Evolutionary conservation across 75 land plant genomes (phyloP), one percentile per base, ranked within the genome.

Genomic region (Pinus taeda): DNA sequence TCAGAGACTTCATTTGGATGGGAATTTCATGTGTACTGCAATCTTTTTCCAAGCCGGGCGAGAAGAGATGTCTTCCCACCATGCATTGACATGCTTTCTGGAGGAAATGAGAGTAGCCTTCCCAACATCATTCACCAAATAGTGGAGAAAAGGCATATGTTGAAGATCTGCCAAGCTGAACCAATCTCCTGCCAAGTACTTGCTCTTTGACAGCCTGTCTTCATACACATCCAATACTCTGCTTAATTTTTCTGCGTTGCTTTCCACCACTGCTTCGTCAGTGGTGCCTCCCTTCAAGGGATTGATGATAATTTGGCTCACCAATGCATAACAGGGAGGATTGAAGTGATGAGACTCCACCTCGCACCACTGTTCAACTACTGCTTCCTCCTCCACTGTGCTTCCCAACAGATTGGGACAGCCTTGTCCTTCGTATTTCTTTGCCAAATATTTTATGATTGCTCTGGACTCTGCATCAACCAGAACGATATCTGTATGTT

Each of bases 301-400:
- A 20, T 3, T 15, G 20, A 59, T 36, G 20, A 82, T 65, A 4
- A 74, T 13, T 60, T 80, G 79, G 8, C 18, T 15, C 14, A 80
- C 66, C 36, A 80, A 21, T 29, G 73, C 58, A 8, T 22, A 57
- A 24, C 60, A 59, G 1, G 90, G 55, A 0, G 85, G 82, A 73
- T 88, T 73, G 85, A 73, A 92, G 18, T 86, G 71, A 22, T 90
- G 94, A 4, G 85, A 18, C 57, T 92, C 94, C 33, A 85, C 93
- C 60, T 89, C 91, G 57, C 83, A 20, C 93, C 93, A 91, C 26
- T 83, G 85, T 26, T 83, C 83, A 75, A 89, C 92, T 11, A 79
- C 0, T 3, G 93, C 87, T 18, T 74, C 67, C 70, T 91, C 89
- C 22, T 75, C 78, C 33, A 59, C 39, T 66, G 81, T 67, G 2